These are phyloP conservation scores for Suillus subaureus DNA, from an alignment of 768 basidiomycete genomes.

Conservation along the genomic window DNA sequence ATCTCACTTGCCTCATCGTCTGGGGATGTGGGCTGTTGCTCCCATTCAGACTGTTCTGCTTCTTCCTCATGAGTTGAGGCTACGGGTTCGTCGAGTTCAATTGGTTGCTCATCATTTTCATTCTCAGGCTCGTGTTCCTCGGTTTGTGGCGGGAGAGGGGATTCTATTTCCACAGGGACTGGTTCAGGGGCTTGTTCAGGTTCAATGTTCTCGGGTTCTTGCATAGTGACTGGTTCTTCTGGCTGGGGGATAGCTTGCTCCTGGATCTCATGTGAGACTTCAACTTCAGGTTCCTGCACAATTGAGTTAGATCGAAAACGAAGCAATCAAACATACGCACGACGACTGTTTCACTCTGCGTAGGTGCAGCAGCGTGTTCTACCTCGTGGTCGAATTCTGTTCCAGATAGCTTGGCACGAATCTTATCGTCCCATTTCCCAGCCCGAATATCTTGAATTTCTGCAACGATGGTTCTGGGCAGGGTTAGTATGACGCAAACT, in stretches of 20 bases:
- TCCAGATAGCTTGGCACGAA: constrained; percentile 37
- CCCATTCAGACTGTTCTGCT: neutral
- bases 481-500: neutral
- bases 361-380: neutral
- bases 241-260: neutral
- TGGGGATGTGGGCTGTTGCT: constrained; percentile 1
- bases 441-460: constrained; percentile 80
- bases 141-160: neutral
- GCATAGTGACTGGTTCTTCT: neutral
- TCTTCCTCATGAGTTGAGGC: neutral
- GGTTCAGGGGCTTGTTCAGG: neutral
- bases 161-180: neutral
- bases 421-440: constrained; percentile 63
- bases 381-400: constrained; percentile 4
- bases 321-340: neutral
- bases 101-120: neutral
- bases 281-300: neutral
- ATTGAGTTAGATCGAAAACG: neutral
- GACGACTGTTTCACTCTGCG: constrained; percentile 1
- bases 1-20: constrained; percentile 5
- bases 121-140: neutral
- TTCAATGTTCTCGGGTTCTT: neutral
- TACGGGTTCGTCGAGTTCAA: neutral
- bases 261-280: neutral
- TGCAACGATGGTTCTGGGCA: constrained; percentile 55